Evolutionary conservation across 1,284 basidiomycete species (phyloP), one percentile per base, ranked within the genome.

Genomic region (Cyathus olla): DNA sequence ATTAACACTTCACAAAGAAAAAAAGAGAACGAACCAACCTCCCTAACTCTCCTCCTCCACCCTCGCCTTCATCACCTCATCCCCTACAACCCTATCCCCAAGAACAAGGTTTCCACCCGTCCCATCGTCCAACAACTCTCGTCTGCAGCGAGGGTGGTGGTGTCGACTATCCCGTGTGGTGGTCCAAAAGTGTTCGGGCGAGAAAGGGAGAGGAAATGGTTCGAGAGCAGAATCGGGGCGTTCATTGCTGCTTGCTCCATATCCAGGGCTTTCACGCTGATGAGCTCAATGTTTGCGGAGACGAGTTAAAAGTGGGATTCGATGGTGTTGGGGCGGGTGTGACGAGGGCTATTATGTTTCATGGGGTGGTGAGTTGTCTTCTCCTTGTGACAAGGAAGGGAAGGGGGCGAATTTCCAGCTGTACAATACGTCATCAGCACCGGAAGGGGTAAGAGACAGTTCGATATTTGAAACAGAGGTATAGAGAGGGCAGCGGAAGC

Each of bases 261-360:
- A 24, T 90, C 86, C 8, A 98, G 87, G 0, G 94, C 95, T 39
- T 91, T 86, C 1, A 95, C 95, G 6, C 96, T 97, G n/a, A 89
- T 87, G 4, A 97, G 84, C 78, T 98, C 97, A 73, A 97, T 95
- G n/a, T 95, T 87, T 1, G 95, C 89, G 0, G 95, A 96, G 22
- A 92, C 88, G 55, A 96, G 85, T 81, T 94, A 99, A 75, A 98
- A 99, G 65, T 95, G 93, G 56, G 90, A 87, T 75, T 99, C 97
- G 62, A 95, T 95, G 21, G 75, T 76, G 1, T 93, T 94, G 24
- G 87, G 87, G 83, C 3, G 90, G 91, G 55, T 85, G 80, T 65
- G 88, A 89, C 3, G 90, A 91, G 55, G 85, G 88, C 89, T 40
- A 82, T 81, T 42, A 95, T 77, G 67, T 92, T 91, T 69, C 90